Base-by-base conservation (phyloP, 257 asterid species). In the Jaltomata sinuosa region DNA sequence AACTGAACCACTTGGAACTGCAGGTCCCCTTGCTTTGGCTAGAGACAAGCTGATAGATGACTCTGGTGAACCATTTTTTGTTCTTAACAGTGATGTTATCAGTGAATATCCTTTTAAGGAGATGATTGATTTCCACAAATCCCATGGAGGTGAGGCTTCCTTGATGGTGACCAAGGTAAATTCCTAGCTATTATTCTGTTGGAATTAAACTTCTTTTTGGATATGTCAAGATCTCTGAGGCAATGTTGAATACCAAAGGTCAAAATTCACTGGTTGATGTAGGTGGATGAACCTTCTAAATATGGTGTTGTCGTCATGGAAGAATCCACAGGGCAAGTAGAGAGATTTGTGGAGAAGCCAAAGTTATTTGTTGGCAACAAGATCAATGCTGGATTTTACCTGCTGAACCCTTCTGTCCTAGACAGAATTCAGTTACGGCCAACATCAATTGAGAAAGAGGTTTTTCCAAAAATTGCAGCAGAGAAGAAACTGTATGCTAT, bases 21-120 rank as follows among this genome's bases (percentile, higher is more conserved):
- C 99, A 29, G 98, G 99, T 59, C 99, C 99, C 81, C 97, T 96
- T 86, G 99, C 99, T 87, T 89, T 96, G 94, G 98, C 99, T 82
- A 87, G 98, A 91, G 96, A 96, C 86, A 94, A 94, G 88, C 91
- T 96, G 87, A 49, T 93, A 42, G 99, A 93, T 85, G 89, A 87
- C 78, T 94, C 98, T 19, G 97, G 98, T 74, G 95, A 93, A 82
- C 99, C 99, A 6, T 94, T 96, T 88, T 96, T 96, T 45, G 98
- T 96, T 89, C 98, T 96, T 79, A 96, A 96, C 85, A 94, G 99
- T 89, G 98, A 95, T 87, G 98, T 95, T 65, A 95, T 95, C 90
- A 92, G 99, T 67, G 98, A 94, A 55, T 96, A 93, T 87, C 98
- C 98, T 40, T 91, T 96, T 67, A 91, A 90, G 69, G 93, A 93